Evolutionary conservation across 2,329 filamentous ascomycete species (phyloP).

Genomic region (Cercospora citrullina): DNA sequence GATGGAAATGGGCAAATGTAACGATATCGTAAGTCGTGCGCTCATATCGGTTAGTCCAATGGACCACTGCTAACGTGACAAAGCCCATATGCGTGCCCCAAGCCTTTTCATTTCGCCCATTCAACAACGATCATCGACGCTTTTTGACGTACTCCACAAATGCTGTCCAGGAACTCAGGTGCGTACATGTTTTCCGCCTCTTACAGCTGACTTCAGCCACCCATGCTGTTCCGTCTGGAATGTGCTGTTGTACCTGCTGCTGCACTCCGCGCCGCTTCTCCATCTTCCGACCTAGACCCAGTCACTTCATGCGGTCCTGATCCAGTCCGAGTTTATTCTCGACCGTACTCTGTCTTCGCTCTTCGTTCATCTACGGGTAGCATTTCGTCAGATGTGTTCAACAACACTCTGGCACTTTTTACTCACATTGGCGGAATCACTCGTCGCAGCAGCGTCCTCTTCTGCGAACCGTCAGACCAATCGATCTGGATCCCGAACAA

Average conservation of each 20-base stretch:
- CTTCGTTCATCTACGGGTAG: slow-evolving; percentile 3
- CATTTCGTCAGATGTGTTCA: neutral
- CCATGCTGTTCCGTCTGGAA: slow-evolving; percentile 5
- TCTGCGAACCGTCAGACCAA: slow-evolving; percentile 18
- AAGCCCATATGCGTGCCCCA: slow-evolving; percentile 14
- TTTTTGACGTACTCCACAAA: slow-evolving; percentile 8
- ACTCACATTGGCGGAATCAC: slow-evolving; percentile 4
- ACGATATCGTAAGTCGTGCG: slow-evolving; percentile 30
- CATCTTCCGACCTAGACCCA: neutral
- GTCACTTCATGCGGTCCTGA: slow-evolving; percentile 8
- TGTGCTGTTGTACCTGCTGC: slow-evolving; percentile 2
- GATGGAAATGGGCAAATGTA: slow-evolving; percentile 38
- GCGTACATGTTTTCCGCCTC: slow-evolving; percentile 8
- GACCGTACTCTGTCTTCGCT: slow-evolving; percentile 4
- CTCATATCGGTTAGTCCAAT: slow-evolving; percentile 1
- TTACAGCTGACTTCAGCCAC: slow-evolving; percentile 11
- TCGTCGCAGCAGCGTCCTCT: slow-evolving; percentile 16
- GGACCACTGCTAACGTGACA: slow-evolving; percentile 10
- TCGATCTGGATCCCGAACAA: slow-evolving; percentile 11
- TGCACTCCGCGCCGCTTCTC: neutral
- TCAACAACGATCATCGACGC: neutral
- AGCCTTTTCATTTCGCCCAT: slow-evolving; percentile 2
- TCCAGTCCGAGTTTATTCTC: slow-evolving; percentile 11
- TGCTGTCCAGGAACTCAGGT: slow-evolving; percentile 9
- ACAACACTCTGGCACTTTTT: neutral